Evolutionary conservation across 345 rosid genomes (phyloP).

Genomic region (Moricandia arvensis): DNA sequence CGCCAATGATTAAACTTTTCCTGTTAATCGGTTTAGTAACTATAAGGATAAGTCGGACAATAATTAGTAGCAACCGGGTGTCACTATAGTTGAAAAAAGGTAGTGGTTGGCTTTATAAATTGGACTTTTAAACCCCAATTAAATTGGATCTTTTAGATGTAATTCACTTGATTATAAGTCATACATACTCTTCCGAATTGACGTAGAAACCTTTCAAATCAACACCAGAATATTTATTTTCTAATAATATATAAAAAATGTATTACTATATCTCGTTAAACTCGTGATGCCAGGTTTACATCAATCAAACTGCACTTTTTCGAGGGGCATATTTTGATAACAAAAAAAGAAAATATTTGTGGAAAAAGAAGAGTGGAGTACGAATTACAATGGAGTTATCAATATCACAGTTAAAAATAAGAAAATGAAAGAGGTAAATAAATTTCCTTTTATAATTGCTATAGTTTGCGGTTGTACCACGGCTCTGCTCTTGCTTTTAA

Average conservation of each 20-base stretch:
- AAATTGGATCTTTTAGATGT: constrained; percentile 1
- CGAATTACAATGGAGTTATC: background rate
- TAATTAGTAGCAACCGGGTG: background rate
- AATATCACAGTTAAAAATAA: constrained; percentile 25
- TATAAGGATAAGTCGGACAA: background rate
- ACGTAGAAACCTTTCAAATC: constrained; percentile 15
- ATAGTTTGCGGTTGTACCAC: constrained; percentile 61
- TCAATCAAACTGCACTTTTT: constrained; percentile 21
- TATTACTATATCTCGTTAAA: constrained; percentile 14
- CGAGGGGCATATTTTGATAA: constrained; percentile 31
- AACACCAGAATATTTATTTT: background rate
- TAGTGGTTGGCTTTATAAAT: constrained; percentile 20
- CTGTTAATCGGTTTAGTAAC: background rate
- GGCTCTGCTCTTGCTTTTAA: constrained; percentile 42
- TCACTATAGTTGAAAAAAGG: constrained; percentile 13
- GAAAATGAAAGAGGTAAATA: constrained; percentile 31
- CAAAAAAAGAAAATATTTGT: background rate
- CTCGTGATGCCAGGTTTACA: constrained; percentile 30
- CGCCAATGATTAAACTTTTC: background rate
- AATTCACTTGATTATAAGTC: constrained; percentile 1
- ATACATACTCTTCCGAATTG: background rate
- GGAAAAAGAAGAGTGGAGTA: constrained; percentile 23
- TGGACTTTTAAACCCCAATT: constrained; percentile 13
- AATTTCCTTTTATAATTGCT: constrained; percentile 37
- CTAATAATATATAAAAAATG: background rate